Conservation (phyloP, 768 basidiomycete species). For the Chalciporus chontae region DNA sequence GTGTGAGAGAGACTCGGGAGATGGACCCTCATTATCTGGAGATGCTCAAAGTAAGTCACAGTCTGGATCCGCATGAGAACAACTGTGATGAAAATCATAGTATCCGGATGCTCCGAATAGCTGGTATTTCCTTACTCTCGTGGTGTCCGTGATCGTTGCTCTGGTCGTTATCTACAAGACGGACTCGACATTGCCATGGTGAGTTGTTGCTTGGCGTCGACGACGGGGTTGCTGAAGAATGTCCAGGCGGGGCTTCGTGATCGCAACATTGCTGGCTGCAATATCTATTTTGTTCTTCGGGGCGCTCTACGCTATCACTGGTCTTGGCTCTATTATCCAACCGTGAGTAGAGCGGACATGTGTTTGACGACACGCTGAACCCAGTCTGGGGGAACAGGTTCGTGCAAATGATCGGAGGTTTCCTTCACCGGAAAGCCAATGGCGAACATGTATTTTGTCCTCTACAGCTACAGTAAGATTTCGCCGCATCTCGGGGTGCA, state of each 20-base stretch:
- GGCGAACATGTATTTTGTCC: conserved; percentile 41
- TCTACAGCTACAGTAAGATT: conserved; percentile 45
- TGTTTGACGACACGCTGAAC: background rate
- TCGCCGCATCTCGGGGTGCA: conserved; percentile 31
- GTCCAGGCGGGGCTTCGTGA: conserved; percentile 44
- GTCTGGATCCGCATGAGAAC: conserved; percentile 8
- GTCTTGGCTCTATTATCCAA: conserved; percentile 21
- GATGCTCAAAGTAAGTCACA: conserved; percentile 39
- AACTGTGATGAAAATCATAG: conserved; percentile 14
- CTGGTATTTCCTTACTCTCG: conserved; percentile 31
- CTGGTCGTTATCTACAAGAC: conserved; percentile 53
- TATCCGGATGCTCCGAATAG: conserved; percentile 34
- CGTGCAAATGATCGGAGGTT: conserved; percentile 37
- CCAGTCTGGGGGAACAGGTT: conserved; percentile 17
- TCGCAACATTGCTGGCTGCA: conserved; percentile 47
- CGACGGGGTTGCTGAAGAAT: background rate
- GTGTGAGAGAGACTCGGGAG: conserved; percentile 35
- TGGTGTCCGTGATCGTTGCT: conserved; percentile 42
- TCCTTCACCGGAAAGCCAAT: conserved; percentile 38
- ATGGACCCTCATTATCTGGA: conserved; percentile 52
- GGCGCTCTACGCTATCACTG: conserved; percentile 52
- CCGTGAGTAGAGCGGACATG: conserved; percentile 16
- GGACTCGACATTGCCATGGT: conserved; percentile 53
- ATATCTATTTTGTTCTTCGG: conserved; percentile 54
- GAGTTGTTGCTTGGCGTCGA: background rate